Percentiles rank a stretch among this genome's conserved stretches.
Evolutionary conservation across 2,329 filamentous ascomycete species (phyloP).

Genomic region (Septoria petroselini): DNA sequence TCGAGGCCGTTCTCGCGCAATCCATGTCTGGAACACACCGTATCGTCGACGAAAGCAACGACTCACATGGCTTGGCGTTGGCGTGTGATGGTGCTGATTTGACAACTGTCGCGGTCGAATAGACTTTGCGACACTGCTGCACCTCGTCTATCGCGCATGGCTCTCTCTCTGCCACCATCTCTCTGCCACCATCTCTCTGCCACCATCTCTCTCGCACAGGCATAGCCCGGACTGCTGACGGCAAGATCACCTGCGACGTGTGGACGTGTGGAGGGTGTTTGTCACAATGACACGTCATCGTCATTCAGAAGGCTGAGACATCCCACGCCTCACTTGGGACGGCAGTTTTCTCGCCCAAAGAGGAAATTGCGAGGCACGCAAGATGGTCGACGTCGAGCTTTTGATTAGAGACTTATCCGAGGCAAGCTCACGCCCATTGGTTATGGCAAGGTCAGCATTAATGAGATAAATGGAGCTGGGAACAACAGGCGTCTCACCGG

Average conservation of each 20-base stretch:
- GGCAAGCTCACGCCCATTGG: constrained; percentile 11
- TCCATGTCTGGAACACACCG: no score
- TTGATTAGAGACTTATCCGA: constrained; percentile 7
- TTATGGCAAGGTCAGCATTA: background rate
- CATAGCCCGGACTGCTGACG: background rate
- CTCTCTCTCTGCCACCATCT: constrained; percentile 2
- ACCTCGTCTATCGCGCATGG: constrained; percentile 9
- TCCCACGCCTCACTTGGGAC: constrained; percentile 7
- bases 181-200: constrained; percentile 5
- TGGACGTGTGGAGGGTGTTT: background rate
- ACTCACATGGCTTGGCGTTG: no score
- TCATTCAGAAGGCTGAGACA: background rate
- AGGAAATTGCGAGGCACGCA: constrained; percentile 10
- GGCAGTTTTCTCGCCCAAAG: no score
- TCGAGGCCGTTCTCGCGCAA: no score
- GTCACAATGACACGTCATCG: background rate
- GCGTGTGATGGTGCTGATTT: no score
- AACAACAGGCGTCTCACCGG: background rate
- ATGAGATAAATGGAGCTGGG: background rate
- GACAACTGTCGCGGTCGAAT: background rate
- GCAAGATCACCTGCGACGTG: background rate
- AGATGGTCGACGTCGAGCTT: no score
- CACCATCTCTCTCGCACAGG: background rate
- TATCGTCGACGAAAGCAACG: no score
- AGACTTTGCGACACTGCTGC: constrained; percentile 3